These are phyloP conservation scores for Juncus effusus DNA, from an alignment of 176 grass and related monocot genomes.

Conservation along the genomic window DNA sequence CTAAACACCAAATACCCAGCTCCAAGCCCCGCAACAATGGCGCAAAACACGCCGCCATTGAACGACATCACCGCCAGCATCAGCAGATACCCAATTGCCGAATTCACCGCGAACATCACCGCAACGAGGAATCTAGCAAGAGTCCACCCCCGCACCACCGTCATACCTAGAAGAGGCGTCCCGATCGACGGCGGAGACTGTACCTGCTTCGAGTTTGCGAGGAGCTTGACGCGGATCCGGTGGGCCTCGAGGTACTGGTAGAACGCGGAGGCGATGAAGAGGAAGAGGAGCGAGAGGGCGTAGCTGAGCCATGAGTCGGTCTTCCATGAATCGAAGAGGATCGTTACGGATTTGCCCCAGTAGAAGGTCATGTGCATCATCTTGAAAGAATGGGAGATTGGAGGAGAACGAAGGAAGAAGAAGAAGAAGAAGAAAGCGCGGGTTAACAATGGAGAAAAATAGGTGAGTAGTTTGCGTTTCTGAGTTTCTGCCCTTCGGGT, in stretches of 20 bases:
- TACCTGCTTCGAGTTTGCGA: constrained; percentile 30
- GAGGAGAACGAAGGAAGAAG: background rate
- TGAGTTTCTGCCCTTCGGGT: background rate
- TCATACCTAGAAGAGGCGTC: constrained; percentile 13
- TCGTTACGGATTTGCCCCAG: constrained; percentile 76
- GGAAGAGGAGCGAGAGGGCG: constrained; percentile 65
- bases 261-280: constrained; percentile 71
- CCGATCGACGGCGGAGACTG: constrained; percentile 28
- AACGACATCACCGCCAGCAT: constrained; percentile 99
- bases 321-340: constrained; percentile 88
- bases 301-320: constrained; percentile 65
- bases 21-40: constrained; percentile 63
- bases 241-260: constrained; percentile 97
- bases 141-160: background rate
- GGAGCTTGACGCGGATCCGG: constrained; percentile 64
- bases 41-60: constrained; percentile 83
- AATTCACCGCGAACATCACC: constrained; percentile 78
- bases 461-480: background rate
- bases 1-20: constrained; percentile 75
- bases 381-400: constrained; percentile 1
- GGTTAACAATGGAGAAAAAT: background rate
- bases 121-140: constrained; percentile 36
- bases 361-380: constrained; percentile 99
- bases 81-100: constrained; percentile 78
- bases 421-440: background rate